These are phyloP conservation scores for Hydrangea macrophylla DNA, from an alignment of 148 eudicot genomes.

Conservation along the genomic window DNA sequence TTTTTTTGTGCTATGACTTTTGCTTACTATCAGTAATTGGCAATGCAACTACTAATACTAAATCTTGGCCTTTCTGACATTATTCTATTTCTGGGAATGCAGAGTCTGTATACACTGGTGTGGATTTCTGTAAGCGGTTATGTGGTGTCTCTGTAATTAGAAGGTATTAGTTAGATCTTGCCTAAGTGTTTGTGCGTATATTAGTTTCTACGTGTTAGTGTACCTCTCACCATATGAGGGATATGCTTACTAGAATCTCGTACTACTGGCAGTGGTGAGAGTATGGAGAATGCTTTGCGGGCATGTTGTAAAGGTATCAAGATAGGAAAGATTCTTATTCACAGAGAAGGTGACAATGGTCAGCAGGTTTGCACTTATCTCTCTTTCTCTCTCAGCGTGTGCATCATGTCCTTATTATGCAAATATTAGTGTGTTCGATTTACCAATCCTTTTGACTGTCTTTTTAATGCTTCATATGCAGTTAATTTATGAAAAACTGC, in stretches of 20 bases:
- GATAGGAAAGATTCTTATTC: slow-evolving; percentile 94
- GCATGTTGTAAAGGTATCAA: slow-evolving; percentile 98
- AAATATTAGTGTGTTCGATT: neutral
- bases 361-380: slow-evolving; percentile 73
- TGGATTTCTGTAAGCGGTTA: slow-evolving; percentile 89
- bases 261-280: slow-evolving; percentile 70
- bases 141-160: slow-evolving; percentile 93
- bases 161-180: slow-evolving; percentile 44
- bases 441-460: slow-evolving; percentile 8
- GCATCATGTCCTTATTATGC: too few relatives aligned
- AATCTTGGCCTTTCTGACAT: slow-evolving; percentile 8
- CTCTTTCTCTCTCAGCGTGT: neutral
- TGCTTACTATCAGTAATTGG: neutral
- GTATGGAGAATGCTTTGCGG: slow-evolving; percentile 96
- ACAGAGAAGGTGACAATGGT: slow-evolving; percentile 93
- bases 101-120: slow-evolving; percentile 94
- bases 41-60: neutral
- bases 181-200: neutral
- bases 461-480: slow-evolving; percentile 25
- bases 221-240: neutral
- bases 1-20: too few relatives aligned
- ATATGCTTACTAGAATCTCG: neutral
- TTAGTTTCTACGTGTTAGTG: neutral
- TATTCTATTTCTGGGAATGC: slow-evolving; percentile 24
- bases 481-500: slow-evolving; percentile 93